Conservation (phyloP, 768 basidiomycete genomes). For the Mycena olivaceomarginata region DNA sequence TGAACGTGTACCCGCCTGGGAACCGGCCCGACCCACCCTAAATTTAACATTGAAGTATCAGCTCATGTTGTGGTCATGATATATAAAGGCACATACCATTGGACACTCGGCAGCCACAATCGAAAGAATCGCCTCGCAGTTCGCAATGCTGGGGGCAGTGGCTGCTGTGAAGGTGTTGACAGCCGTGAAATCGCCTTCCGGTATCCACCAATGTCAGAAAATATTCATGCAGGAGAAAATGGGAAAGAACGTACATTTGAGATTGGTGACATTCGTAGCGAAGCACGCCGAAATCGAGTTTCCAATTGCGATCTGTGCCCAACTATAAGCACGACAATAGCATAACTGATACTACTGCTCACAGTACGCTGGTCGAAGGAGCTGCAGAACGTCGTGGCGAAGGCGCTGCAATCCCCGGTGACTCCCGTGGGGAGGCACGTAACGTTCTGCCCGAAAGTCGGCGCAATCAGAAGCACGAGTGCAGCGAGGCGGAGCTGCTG, state of each 20-base stretch:
- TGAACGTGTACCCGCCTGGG: conserved; percentile 24
- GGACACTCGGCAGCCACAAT: conserved; percentile 18
- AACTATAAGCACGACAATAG: conserved; percentile 11
- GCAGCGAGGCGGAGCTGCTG: conserved; percentile 20
- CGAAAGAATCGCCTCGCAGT: conserved; percentile 21
- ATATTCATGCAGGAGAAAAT: conserved; percentile 1
- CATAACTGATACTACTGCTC: conserved; percentile 23
- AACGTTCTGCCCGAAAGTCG: conserved; percentile 22
- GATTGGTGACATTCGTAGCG: conserved; percentile 17
- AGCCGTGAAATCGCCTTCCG: conserved; percentile 21
- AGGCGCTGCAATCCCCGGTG: conserved; percentile 15
- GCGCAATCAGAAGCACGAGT: conserved; percentile 15
- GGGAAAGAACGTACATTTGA: conserved; percentile 22
- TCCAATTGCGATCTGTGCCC: conserved; percentile 23
- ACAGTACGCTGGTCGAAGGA: conserved; percentile 25
- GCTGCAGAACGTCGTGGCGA: conserved; percentile 22
- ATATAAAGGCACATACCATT: conserved; percentile 19
- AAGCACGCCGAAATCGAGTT: conserved; percentile 26
- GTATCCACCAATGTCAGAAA: conserved; percentile 11
- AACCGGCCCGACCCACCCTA: conserved; percentile 20
- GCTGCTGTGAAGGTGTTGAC: conserved; percentile 16
- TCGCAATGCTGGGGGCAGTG: conserved; percentile 7
- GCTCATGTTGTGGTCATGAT: conserved; percentile 19
- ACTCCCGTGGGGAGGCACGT: conserved; percentile 21
- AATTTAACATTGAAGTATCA: conserved; percentile 21